Conservation (phyloP, 2,329 filamentous ascomycete genomes). For the Neobulgaria alba region DNA sequence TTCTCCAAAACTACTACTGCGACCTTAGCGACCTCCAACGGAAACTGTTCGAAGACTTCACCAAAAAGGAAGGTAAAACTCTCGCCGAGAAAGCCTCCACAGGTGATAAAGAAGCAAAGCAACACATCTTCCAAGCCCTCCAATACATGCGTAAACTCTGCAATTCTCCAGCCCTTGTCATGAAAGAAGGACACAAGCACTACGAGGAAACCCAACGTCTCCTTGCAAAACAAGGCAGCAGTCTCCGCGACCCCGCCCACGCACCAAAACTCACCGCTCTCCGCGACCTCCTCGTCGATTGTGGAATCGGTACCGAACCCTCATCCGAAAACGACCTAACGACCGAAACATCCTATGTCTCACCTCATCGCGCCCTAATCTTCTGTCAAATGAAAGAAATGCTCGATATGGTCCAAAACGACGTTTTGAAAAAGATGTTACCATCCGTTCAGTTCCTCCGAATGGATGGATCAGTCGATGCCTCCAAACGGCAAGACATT, state of each 20-base stretch:
- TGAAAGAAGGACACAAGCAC: constrained; percentile 86
- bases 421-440: constrained; percentile 83
- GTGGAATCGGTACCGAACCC: constrained; percentile 75
- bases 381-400: constrained; percentile 99
- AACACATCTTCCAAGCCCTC: constrained; percentile 97
- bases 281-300: constrained; percentile 92
- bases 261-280: constrained; percentile 89
- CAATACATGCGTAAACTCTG: constrained; percentile 99
- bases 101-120: constrained; percentile 86
- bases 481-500: constrained; percentile 89
- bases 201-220: constrained; percentile 82
- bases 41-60: constrained; percentile 94
- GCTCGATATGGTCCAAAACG: constrained; percentile 96
- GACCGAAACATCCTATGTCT: constrained; percentile 69
- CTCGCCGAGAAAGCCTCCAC: constrained; percentile 75
- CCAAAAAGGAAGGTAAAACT: constrained; percentile 84
- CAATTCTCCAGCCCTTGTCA: constrained; percentile 92
- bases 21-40: constrained; percentile 91
- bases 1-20: constrained; percentile 98
- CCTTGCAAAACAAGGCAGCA: constrained; percentile 69
- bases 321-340: constrained; percentile 43
- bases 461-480: constrained; percentile 89
- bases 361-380: constrained; percentile 88
- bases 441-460: constrained; percentile 87
- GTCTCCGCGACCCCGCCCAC: constrained; percentile 75